Evolutionary conservation across 2,329 filamentous ascomycete species (phyloP).

Genomic region (Ploettnerulaceae sp.): DNA sequence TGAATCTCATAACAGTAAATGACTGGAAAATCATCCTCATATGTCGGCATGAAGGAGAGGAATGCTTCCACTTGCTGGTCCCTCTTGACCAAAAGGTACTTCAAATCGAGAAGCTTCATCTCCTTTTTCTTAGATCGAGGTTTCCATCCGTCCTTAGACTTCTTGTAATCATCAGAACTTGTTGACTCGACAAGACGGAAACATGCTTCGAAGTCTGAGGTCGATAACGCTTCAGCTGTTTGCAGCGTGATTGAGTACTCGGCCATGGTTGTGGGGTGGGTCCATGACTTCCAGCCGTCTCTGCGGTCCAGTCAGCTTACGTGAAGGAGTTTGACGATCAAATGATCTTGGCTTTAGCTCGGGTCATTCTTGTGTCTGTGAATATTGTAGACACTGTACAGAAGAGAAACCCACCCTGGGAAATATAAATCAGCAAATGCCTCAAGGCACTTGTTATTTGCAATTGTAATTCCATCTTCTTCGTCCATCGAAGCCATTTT

Average conservation of each 20-base stretch:
- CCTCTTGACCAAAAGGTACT: slow-evolving; percentile 59
- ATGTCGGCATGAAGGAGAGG: slow-evolving; percentile 66
- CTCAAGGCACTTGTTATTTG: slow-evolving; percentile 44
- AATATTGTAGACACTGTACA: neutral
- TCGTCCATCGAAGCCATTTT: neutral
- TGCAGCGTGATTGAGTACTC: slow-evolving; percentile 43
- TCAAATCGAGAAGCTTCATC: slow-evolving; percentile 63
- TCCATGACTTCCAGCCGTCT: slow-evolving; percentile 39
- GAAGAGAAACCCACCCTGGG: slow-evolving; percentile 38
- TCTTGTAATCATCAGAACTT: slow-evolving; percentile 58
- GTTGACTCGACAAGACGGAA: slow-evolving; percentile 57
- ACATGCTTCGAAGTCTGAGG: slow-evolving; percentile 47
- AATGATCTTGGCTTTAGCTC: neutral
- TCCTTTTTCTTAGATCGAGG: slow-evolving; percentile 55
- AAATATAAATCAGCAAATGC: slow-evolving; percentile 48
- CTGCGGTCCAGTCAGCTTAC: neutral
- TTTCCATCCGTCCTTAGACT: slow-evolving; percentile 60
- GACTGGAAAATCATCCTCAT: slow-evolving; percentile 60
- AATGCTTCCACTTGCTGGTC: slow-evolving; percentile 46
- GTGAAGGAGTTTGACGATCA: neutral
- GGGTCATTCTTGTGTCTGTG: neutral
- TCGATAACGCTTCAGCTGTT: slow-evolving; percentile 37
- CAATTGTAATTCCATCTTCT: slow-evolving; percentile 39
- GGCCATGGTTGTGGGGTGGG: slow-evolving; percentile 42
- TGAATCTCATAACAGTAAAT: slow-evolving; percentile 80